Evolutionary conservation across 116 monocot genomes (phyloP), one percentile per base, ranked within the genome.

Genomic region (Thalassia testudinum): DNA sequence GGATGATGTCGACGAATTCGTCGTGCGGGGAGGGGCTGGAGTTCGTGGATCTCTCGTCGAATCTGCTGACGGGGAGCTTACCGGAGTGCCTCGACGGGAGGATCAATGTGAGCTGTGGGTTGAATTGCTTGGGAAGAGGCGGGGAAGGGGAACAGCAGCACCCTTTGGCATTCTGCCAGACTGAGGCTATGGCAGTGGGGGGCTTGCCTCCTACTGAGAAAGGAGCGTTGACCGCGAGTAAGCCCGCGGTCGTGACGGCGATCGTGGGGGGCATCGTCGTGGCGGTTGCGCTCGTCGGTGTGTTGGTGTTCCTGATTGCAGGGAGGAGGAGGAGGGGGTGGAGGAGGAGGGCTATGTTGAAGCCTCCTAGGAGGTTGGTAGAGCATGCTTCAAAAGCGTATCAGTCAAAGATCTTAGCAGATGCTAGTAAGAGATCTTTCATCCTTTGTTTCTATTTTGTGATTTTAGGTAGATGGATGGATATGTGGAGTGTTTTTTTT

Each of bases 351-450:
- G 56, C 55, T 27, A 47, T 53, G 43, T 62, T 52, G 60, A 78
- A 54, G 37, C 65, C 80, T 59, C 87, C 92, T 6, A 66, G 75
- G 58, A 80, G 66, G 51, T 52, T 83, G 40, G 60, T 72, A 30
- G 92, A 83, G 51, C 72, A 87, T 78, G 83, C 86, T 38, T 83
- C 83, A 27, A 78, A 71, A 69, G 79, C 72, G 1, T 78, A 75
- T 61, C 80, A 80, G 57, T 80, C 86, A 17, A 83, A 80, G 75
- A 30, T 83, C 50, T 56, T 87, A 37, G 71, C 83, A 61, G 83
- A 87, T 81, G 80, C 92, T 69, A 80, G 92, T 87, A 87, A 78
- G 63, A 40, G 30, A 34, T 5, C 30, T 34, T 10, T 34, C 30
- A 34, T 34, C 30, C 30, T 34, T 34, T 34, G 30, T 5, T 5